Conservation (phyloP, 495 filamentous ascomycete species). For the Ramalina intermedia region DNA sequence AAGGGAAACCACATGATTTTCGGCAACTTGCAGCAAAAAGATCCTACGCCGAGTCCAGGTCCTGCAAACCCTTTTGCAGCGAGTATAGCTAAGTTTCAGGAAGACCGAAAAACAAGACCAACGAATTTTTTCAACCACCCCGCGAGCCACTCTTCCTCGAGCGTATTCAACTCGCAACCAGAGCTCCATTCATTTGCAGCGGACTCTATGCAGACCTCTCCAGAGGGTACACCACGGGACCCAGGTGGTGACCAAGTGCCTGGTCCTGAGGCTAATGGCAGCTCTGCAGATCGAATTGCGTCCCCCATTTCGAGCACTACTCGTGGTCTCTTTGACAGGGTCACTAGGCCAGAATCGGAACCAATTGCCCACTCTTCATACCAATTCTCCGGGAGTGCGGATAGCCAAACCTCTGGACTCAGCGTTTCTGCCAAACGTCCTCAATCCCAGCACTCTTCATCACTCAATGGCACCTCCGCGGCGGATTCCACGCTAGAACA, state of each 20-base stretch:
- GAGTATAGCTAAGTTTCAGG: constrained; percentile 2
- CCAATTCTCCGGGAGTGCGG: neutral
- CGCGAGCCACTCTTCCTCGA: neutral
- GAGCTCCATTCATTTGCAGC: neutral
- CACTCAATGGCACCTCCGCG: neutral
- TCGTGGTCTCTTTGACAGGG: neutral
- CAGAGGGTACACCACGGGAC: neutral
- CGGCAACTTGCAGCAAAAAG: constrained; percentile 14
- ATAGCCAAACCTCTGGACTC: neutral
- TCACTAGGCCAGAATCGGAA: neutral
- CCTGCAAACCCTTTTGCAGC: constrained; percentile 10
- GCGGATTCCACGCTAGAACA: neutral
- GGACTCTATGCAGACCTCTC: neutral
- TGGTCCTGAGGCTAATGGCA: too few relatives aligned
- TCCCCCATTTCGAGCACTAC: neutral
- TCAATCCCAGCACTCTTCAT: neutral
- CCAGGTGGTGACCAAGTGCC: too few relatives aligned
- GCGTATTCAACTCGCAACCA: neutral
- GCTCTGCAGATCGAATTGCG: too few relatives aligned
- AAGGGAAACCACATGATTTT: constrained; percentile 12
- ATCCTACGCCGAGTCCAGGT: constrained; percentile 12
- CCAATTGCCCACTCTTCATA: neutral
- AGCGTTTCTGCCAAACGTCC: neutral
- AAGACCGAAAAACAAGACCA: constrained; percentile 5
- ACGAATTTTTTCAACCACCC: neutral